Conservation (phyloP, 352 stramenopile species). For the Peronospora tabacina region DNA sequence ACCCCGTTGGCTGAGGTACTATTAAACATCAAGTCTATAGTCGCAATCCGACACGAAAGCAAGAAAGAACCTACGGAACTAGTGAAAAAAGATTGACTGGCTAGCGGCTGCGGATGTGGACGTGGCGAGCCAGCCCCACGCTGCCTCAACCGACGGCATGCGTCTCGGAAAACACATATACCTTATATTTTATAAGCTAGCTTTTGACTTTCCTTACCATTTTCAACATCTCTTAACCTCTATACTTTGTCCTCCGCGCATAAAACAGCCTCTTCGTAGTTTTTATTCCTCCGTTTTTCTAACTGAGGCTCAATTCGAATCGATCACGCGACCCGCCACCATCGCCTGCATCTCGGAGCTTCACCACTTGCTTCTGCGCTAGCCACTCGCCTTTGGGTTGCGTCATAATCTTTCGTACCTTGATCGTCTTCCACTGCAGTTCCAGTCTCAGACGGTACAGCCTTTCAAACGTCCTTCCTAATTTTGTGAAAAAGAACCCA, state of each 20-base stretch:
- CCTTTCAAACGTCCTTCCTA: constrained; percentile 6
- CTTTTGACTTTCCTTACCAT: constrained; percentile 8
- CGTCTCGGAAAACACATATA: constrained; percentile 3
- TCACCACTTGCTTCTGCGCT: neutral
- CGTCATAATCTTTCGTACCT: neutral
- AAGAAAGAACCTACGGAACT: constrained; percentile 24
- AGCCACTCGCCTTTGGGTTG: neutral
- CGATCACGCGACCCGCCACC: constrained; percentile 21
- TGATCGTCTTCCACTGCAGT: neutral
- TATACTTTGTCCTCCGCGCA: constrained; percentile 5
- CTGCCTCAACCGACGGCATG: constrained; percentile 1
- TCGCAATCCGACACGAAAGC: constrained; percentile 13
- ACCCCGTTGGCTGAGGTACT: too few species aligned
- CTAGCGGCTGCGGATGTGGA: constrained; percentile 26
- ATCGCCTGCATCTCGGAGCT: neutral
- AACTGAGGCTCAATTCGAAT: constrained; percentile 23
- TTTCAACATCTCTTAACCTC: neutral
- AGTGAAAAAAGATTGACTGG: constrained; percentile 37
- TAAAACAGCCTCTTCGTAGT: constrained; percentile 6
- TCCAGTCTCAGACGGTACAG: neutral
- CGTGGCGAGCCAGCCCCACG: constrained; percentile 21
- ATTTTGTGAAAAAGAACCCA: constrained; percentile 4
- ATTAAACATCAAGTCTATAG: neutral
- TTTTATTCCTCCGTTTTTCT: constrained; percentile 18
- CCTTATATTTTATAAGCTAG: constrained; percentile 4